Percentiles rank a stretch among this genome's conserved stretches.
These are phyloP conservation scores for Pichia kudriavzevii DNA, from an alignment of 1,139 yeast species.

Conservation along the genomic window DNA sequence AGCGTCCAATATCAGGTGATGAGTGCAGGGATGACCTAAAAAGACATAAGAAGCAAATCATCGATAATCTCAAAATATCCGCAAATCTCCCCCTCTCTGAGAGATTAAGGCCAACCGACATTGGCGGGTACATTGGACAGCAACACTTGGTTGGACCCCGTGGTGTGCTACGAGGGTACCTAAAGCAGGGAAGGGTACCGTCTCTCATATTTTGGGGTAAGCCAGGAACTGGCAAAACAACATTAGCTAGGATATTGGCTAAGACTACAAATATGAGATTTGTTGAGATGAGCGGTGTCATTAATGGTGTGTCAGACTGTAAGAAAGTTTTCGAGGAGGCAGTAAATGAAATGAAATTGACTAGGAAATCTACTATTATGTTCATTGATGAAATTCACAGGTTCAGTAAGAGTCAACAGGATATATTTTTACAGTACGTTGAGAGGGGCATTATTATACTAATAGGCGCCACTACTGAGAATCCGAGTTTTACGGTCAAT, in stretches of 20 bases:
- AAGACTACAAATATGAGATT: slow-evolving; percentile 49
- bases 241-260: slow-evolving; percentile 57
- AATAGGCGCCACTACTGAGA: slow-evolving; percentile 96
- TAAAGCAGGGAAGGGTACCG: slow-evolving; percentile 58
- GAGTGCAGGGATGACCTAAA: slow-evolving; percentile 8
- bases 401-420: slow-evolving; percentile 86
- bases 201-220: slow-evolving; percentile 94
- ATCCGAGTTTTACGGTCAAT: slow-evolving; percentile 86
- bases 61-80: slow-evolving; percentile 30
- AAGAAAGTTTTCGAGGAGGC: slow-evolving; percentile 70
- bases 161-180: slow-evolving; percentile 66
- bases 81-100: slow-evolving; percentile 76
- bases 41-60: slow-evolving; percentile 8
- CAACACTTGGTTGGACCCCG: slow-evolving; percentile 66
- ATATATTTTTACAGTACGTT: slow-evolving; percentile 65
- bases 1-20: too few relatives aligned
- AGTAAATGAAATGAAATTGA: slow-evolving; percentile 54
- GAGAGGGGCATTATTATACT: slow-evolving; percentile 61
- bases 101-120: slow-evolving; percentile 62
- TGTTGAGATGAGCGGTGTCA: slow-evolving; percentile 82
- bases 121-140: slow-evolving; percentile 84
- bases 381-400: slow-evolving; percentile 93
- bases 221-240: slow-evolving; percentile 94
- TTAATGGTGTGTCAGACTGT: slow-evolving; percentile 63
- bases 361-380: slow-evolving; percentile 65